Conservation (phyloP, 2,329 filamentous ascomycete species). For the Myriosclerotinia scirpicola region DNA sequence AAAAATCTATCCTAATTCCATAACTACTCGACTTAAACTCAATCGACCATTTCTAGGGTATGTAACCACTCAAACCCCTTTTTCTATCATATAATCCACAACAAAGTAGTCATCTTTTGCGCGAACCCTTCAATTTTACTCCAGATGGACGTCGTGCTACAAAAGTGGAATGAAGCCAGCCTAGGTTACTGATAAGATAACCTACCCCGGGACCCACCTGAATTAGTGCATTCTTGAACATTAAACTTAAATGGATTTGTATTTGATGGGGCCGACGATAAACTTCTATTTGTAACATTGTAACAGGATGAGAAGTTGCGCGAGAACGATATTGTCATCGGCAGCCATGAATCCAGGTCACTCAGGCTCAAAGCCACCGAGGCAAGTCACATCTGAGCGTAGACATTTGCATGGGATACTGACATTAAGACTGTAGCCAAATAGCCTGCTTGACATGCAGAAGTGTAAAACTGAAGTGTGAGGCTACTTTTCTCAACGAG, state of each 20-base stretch:
- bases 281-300: not conserved
- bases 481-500: conserved; percentile 29
- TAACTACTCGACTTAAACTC: too few species aligned
- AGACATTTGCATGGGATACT: not conserved
- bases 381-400: not conserved
- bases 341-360: not conserved
- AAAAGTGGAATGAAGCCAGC: not conserved
- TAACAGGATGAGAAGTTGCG: not conserved
- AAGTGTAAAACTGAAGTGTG: conserved; percentile 46
- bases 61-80: too few species aligned
- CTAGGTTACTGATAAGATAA: not conserved
- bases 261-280: not conserved
- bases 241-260: not conserved
- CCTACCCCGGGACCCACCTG: not conserved
- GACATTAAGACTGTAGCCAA: not conserved
- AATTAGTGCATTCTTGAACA: not conserved
- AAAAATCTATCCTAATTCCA: too few species aligned
- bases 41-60: too few species aligned
- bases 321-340: not conserved
- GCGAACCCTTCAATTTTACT: too few species aligned
- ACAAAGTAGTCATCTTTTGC: too few species aligned
- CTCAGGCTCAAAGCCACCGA: not conserved
- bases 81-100: too few species aligned
- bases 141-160: too few species aligned
- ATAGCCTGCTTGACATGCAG: conserved; percentile 44